Evolutionary conservation across 805 yeast species (phyloP), one percentile per base, ranked within the genome.

Genomic region (Candida namnaoensis): DNA sequence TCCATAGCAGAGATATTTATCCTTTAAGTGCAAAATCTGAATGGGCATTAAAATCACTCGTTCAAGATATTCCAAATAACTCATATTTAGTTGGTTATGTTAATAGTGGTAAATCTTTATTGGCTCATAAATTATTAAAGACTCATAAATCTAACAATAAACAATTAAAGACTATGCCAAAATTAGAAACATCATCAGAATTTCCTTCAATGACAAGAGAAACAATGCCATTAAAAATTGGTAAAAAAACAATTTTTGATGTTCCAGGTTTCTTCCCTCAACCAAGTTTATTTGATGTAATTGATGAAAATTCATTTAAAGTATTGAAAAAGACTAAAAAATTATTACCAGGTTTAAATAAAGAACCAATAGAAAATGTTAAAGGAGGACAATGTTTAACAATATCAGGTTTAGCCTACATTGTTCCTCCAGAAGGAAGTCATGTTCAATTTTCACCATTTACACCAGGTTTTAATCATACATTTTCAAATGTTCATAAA

Each of bases 191-290:
- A 2, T 66, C 66, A 0, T 65, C 68, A 1, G 61, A 61, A 41
- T 60, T 82, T 37, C 95, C 95, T 0, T 88, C 88, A 26, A 76
- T 80, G 56, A 88, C 96, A 0, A 69, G 86, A 51, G 70, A 66
- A 4, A 51, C 69, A 12, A 69, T 74, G 42, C 62, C 59, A 5
- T 74, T 60, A 47, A 51, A 58, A 7, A 56, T 72, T 14, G 50
- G 45, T 15, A 60, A 56, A 12, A 57, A 61, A 27, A 35, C 48
- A 1, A 43, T 66, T 4, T 47, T 54, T 46, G 74, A 69, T 49
- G 49, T 67, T 7, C 74, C 74, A 5, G 74, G 74, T 3, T 66
- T 61, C 32, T 35, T 52, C 5, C 47, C 54, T 25, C 52, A 48
- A 19, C 35, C 43, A 9, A 48, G 52, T 28, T 43, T 63, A 6